Base-by-base conservation (phyloP, 139 green algal species). In the Medakamo hakoo region DNA sequence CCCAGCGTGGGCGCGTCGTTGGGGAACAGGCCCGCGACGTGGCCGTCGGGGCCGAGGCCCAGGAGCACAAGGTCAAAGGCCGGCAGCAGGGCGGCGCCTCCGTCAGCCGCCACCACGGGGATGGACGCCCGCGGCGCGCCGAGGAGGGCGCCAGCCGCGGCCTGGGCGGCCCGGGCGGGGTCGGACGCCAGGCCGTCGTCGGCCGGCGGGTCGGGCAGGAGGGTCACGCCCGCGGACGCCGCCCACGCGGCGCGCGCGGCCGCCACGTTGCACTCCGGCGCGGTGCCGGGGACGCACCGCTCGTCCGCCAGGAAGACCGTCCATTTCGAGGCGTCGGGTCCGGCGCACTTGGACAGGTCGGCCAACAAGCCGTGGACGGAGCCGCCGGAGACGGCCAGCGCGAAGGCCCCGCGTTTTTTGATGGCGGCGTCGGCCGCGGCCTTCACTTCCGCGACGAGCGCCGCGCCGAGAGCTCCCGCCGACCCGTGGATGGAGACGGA, bases 21-120 rank as follows among this genome's bases (percentile, higher is more conserved):
- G 68, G 93, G 93, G 78, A 99, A 99, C 22, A 99, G 82, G 1
- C 86, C 96, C 26, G 88, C 91, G 5, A 97, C 77, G 64, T 99
- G 93, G 61, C 90, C 93, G 65, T 99, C 93, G 22, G 93, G 93
- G 19, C 93, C 93, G 9, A 98, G 79, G 27, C 40, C 40, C 9
- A 52, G 40, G 40, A 52, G 28, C 19, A 64, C 18, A 55, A 55
- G 9, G 22, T 24, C 18, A 9, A 55, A 32, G n/a, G 25, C n/a
- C 4, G 27, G 58, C 58, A 62, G 25, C 24, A 4, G 4, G 58
- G 58, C 24, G 9, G 9, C 27, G 60, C 62, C 26, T 75, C n/a
- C n/a, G n/a, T 52, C 40, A 16, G 9, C 40, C 40, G 9, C 40
- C 40, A 52, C 40, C 40, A 9, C 9, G 9, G 40, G 40, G 9